These are phyloP conservation scores for Dentipellis fragilis DNA, from an alignment of 768 basidiomycete genomes.

Conservation along the genomic window DNA sequence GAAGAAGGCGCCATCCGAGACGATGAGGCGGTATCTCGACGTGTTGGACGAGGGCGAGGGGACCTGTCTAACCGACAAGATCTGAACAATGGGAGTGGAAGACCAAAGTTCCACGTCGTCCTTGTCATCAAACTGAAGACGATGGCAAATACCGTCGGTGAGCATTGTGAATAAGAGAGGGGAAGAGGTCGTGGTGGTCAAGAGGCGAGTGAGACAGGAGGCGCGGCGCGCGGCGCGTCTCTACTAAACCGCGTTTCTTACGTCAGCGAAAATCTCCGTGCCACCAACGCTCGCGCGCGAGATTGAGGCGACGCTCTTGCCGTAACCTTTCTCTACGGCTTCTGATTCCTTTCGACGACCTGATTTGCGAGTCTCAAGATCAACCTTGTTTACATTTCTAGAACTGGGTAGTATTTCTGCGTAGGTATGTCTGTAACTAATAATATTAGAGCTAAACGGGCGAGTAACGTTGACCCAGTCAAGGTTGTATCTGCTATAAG, in stretches of 20 bases:
- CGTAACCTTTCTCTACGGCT: too few species aligned
- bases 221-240: slow-evolving; percentile 13
- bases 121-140: slow-evolving; percentile 7
- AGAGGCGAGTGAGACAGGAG: slow-evolving; percentile 8
- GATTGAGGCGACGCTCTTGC: too few species aligned
- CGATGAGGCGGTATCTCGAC: slow-evolving; percentile 61
- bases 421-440: neutral
- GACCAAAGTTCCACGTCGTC: slow-evolving; percentile 15
- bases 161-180: neutral
- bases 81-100: slow-evolving; percentile 50
- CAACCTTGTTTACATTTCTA: neutral
- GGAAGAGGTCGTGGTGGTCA: slow-evolving; percentile 3
- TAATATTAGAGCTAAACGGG: neutral
- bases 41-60: slow-evolving; percentile 22
- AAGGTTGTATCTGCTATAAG: neutral
- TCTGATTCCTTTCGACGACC: too few species aligned
- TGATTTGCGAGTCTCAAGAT: too few species aligned
- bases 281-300: neutral
- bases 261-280: neutral
- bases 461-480: neutral
- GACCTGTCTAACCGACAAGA: slow-evolving; percentile 80
- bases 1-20: slow-evolving; percentile 83
- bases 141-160: slow-evolving; percentile 10
- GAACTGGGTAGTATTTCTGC: neutral
- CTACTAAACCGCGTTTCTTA: neutral